phyloP scores from a whole-genome alignment of 768 basidiomycete genomes.

The Termitomyces sp. region DNA sequence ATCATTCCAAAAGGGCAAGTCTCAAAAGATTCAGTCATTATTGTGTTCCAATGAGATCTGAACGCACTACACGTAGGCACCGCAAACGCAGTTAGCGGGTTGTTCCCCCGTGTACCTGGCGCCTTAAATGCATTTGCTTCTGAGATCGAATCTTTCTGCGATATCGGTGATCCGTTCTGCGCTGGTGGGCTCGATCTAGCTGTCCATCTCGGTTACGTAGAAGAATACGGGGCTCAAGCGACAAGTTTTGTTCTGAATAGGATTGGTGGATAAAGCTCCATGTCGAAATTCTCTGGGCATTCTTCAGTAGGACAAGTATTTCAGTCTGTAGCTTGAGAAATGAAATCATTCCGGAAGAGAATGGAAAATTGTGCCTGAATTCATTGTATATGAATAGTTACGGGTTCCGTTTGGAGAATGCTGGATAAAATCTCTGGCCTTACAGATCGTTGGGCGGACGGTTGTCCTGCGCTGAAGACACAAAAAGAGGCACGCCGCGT shows the following conservation, averaged over 20 bases:
- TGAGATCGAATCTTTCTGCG: slow-evolving; percentile 17
- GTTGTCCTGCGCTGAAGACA: too few species aligned
- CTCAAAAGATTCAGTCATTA: background rate
- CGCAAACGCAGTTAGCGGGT: slow-evolving; percentile 6
- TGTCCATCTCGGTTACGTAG: slow-evolving; percentile 21
- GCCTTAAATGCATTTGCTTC: slow-evolving; percentile 6
- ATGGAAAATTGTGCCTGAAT: background rate
- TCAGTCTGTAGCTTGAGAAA: too few species aligned
- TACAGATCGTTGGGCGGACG: too few species aligned
- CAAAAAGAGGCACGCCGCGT: too few species aligned
- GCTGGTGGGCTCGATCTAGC: slow-evolving; percentile 16
- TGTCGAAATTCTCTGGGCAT: background rate
- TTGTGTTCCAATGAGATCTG: background rate
- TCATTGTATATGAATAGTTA: too few species aligned
- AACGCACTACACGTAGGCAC: background rate
- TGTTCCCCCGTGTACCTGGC: slow-evolving; percentile 7
- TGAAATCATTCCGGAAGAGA: background rate
- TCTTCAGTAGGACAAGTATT: background rate
- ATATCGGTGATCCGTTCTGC: slow-evolving; percentile 23
- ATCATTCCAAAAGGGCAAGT: slow-evolving; percentile 9
- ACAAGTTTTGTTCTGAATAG: slow-evolving; percentile 19
- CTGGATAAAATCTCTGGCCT: too few species aligned
- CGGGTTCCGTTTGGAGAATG: too few species aligned
- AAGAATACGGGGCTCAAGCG: slow-evolving; percentile 20
- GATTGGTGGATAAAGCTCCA: slow-evolving; percentile 19